Evolutionary conservation across 1,139 yeast species (phyloP).

Genomic region (Yamadazyma trypodendri): DNA sequence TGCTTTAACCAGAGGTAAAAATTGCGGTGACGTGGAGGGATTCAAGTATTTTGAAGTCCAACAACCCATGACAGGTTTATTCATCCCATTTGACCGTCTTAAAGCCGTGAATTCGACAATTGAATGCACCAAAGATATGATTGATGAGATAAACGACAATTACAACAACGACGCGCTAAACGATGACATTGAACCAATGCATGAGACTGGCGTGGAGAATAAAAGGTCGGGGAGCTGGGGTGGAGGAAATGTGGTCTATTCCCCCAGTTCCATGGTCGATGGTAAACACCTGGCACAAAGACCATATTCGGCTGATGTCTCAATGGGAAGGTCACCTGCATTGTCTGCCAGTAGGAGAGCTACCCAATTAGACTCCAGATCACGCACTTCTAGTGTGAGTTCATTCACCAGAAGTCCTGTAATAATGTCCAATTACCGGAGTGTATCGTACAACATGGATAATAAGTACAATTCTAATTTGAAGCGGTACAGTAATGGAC

Average conservation of each 20-base stretch:
- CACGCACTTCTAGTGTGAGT: slow-evolving; percentile 14
- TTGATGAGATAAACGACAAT: slow-evolving; percentile 9
- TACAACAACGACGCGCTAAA: slow-evolving; percentile 9
- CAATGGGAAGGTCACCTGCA: slow-evolving; percentile 3
- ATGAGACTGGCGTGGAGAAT: not conserved
- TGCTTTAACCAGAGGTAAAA: slow-evolving; percentile 48
- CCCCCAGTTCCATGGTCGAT: not conserved
- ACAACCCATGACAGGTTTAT: slow-evolving; percentile 67
- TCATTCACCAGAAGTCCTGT: slow-evolving; percentile 13
- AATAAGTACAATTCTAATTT: slow-evolving; percentile 2
- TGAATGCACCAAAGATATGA: slow-evolving; percentile 16
- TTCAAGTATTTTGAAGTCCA: slow-evolving; percentile 49
- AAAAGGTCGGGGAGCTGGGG: too few relatives aligned
- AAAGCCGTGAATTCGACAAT: slow-evolving; percentile 37
- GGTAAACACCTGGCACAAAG: too few relatives aligned
- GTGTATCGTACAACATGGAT: slow-evolving; percentile 10
- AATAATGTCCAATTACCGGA: slow-evolving; percentile 7
- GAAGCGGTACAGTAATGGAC: slow-evolving; percentile 8
- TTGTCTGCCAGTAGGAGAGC: slow-evolving; percentile 1
- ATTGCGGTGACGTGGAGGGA: slow-evolving; percentile 46
- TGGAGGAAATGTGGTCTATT: not conserved
- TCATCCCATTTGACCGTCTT: slow-evolving; percentile 67
- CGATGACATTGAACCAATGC: slow-evolving; percentile 4
- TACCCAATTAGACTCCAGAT: slow-evolving; percentile 9
- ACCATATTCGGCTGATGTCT: slow-evolving; percentile 11